Evolutionary conservation across 1,284 basidiomycete genomes (phyloP), one percentile per base, ranked within the genome.

Genomic region (Puccinia horiana): DNA sequence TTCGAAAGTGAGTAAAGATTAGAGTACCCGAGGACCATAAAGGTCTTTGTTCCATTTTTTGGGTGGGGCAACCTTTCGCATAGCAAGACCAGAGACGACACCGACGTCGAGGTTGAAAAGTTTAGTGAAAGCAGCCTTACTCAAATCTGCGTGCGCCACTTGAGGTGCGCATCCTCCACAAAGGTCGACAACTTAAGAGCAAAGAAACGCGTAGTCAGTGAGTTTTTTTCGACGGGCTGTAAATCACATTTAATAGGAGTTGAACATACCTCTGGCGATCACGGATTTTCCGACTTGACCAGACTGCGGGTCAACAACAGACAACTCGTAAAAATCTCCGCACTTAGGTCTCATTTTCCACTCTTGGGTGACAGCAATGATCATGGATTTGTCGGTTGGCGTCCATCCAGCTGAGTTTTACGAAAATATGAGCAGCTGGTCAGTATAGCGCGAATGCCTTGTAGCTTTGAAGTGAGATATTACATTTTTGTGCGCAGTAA

Each of bases 341-440:
- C 80, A 81, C 18, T 70, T 61, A 12, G 80, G 80, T 63, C 80
- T 58, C 49, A 49, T 14, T 23, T 75, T 78, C 84, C 84, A 85
- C n/a, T 83, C 65, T 70, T 84, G 80, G 29, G 85, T 86, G 26
- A 85, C 84, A 11, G 85, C 85, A 37, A 84, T 83, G 54, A 86
- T 84, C 26, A 86, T 54, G 0, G 84, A 83, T 26, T 81, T 61
- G 76, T 86, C 85, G 6, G 84, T 85, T 11, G 85, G 85, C 0
- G 84, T 84, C 85, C 85, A 86, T 23, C 83, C 83, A 0, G 84
- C 80, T 81, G 18, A 40, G 29, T 2, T n/a, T 44, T 29, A 47
- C 26, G 32, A 14, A 58, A 42, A 72, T 18, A 44, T 20, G 32
- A 52, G 9, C 20, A 35, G 56, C 11, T 32, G 35, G 8, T 69